Evolutionary conservation across 495 filamentous ascomycete genomes (phyloP), one percentile per base, ranked within the genome.

Genomic region (Mycothermus thermophilus): DNA sequence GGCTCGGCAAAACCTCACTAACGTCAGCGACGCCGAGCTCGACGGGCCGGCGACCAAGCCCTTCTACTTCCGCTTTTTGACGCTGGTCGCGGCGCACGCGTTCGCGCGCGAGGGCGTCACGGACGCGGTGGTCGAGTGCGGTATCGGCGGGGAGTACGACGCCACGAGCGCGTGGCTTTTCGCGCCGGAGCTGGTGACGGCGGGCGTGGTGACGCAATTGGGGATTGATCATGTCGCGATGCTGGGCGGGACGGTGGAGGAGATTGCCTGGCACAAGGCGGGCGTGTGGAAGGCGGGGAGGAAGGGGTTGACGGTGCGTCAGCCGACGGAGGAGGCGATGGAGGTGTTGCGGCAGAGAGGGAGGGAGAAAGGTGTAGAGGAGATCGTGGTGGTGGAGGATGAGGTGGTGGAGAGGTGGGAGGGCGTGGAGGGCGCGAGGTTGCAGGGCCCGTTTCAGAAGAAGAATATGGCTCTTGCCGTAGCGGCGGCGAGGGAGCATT

Each of bases 221-320:
- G 90, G 85, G 5, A 93, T 97, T 42, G 92, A 97, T 44, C 90
- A 97, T 47, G 73, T 76, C 10, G 66, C 63, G 11, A 63, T 85
- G 51, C 69, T 97, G 21, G 90, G 90, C 11, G 55, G 70, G 22
- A 92, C 90, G 0, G 75, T 94, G 27, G 81, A 86, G 30, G 69
- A 87, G 43, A 97, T 97, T 40, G 88, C 92, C 4, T 96, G 92
- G 90, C 88, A 97, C 50, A 96, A 97, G 55, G 82, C 72, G 8
- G 90, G 90, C 9, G 88, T 96, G 32, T 79, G 94, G 62, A 97
- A 96, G 53, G 14, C 52, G 1, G 75, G 71, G 71, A 67, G 45
- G 2, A 10, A 0, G 64, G 62, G 0, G 42, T 53, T 1, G 25
- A 14, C 30, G 14, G 19, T 59, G 0, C 29, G 6, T 21, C 36